Evolutionary conservation across 164 flowering plant genomes (phyloP), one percentile per base, ranked within the genome.

Genomic region (Cinnamomum chago): DNA sequence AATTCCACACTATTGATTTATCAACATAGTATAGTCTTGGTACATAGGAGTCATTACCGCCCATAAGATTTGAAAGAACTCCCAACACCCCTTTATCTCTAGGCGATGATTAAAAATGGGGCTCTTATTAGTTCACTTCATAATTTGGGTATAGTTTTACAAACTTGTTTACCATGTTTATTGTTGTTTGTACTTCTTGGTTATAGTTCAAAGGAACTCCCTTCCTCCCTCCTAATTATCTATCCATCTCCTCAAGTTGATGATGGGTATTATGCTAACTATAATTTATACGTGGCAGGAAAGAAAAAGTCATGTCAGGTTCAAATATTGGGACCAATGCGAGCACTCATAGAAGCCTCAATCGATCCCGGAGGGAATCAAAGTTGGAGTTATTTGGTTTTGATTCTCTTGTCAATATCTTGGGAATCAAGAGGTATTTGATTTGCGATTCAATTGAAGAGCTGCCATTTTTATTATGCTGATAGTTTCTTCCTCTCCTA

Each of bases 351-450:
- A 78, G 65, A 50, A 79, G 71, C 30, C 75, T 62, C 14, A 84
- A 85, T 79, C 91, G 90, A 23, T 69, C 84, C 50, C 85, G 83
- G 25, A 80, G 76, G 58, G 97, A 91, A 51, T 89, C 95, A 58
- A 95, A 90, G 78, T 71, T 95, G 86, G 99, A 95, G 79, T 80
- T 95, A 81, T 95, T 95, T 85, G 99, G 99, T 81, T 93, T 95
- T 81, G 97, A 93, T 83, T 92, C 99, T 68, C 97, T 95, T 70
- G 98, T 95, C 69, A 93, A 90, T 76, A 93, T 92, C 78, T 89
- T 95, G 73, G 99, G 99, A 22, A 90, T 95, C 22, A 90, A 83
- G 81, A 93, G 98, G 99, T 95, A 84, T 1, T 14, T 60, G 25
- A 50, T 67, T 58, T 69, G 4, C 51, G n/a, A 9, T 1, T 30